A percentile compares a stretch with the other conserved stretches of the same genome.
Conservation (phyloP, 129 eudicot genomes). For the Saposhnikovia divaricata region DNA sequence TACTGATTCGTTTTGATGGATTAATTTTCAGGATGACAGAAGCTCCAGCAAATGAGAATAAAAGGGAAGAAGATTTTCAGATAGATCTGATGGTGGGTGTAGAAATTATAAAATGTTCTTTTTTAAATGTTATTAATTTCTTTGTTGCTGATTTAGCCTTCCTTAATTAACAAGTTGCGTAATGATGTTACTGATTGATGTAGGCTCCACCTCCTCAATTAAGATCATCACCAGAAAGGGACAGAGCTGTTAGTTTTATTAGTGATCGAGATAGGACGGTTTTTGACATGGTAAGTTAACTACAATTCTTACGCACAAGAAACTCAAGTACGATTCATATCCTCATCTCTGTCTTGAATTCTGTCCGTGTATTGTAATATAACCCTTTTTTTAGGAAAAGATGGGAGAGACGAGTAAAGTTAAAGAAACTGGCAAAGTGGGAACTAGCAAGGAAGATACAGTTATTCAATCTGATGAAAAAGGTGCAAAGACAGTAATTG, state of each 20-base stretch:
- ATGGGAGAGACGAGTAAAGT: constrained; percentile 17
- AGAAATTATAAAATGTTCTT: neutral
- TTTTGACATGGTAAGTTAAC: constrained; percentile 20
- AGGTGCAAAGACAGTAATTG: constrained; percentile 20
- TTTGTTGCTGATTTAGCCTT: neutral
- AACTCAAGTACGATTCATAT: neutral
- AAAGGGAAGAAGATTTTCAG: constrained; percentile 57
- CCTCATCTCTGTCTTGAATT: neutral
- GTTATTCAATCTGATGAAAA: constrained; percentile 24
- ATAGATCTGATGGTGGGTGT: constrained; percentile 91
- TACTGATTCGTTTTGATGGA: neutral
- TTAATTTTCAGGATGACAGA: constrained; percentile 29
- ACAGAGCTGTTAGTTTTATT: constrained; percentile 18
- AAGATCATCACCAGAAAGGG: constrained; percentile 60
- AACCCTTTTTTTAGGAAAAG: constrained; percentile 26
- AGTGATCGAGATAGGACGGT: constrained; percentile 26
- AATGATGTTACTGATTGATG: constrained; percentile 2
- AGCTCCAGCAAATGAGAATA: constrained; percentile 24
- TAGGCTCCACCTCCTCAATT: constrained; percentile 95
- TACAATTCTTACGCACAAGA: no score
- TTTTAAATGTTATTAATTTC: neutral
- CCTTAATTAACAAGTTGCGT: neutral
- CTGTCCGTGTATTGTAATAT: neutral
- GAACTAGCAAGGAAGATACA: constrained; percentile 20
- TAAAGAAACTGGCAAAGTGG: constrained; percentile 29